Percentiles rank a stretch among this genome's conserved stretches.
These are phyloP conservation scores for Termitomyces sp. DNA, from an alignment of 1,284 basidiomycete species.

Conservation along the genomic window DNA sequence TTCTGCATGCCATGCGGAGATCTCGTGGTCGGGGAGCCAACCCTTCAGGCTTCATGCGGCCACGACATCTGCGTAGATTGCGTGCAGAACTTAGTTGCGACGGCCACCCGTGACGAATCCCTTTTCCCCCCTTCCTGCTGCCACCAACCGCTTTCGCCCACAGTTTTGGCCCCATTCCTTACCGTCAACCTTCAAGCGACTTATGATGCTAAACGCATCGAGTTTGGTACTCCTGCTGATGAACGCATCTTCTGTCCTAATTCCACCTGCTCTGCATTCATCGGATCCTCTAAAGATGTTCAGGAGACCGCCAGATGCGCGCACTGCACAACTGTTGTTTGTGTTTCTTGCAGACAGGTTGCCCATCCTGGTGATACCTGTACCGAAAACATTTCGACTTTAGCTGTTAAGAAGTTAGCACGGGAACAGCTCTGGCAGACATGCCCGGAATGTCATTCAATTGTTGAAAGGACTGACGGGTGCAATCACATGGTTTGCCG, in stretches of 20 bases:
- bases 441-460: constrained; percentile 26
- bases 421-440: constrained; percentile 29
- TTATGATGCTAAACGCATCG: constrained; percentile 12
- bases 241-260: constrained; percentile 14
- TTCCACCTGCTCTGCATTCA: constrained; percentile 30
- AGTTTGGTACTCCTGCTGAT: constrained; percentile 6
- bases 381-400: constrained; percentile 21
- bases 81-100: constrained; percentile 11
- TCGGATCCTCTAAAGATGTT: constrained; percentile 29
- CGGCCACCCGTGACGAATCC: constrained; percentile 12
- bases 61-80: constrained; percentile 18
- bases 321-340: constrained; percentile 29
- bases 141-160: constrained; percentile 3
- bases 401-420: constrained; percentile 29
- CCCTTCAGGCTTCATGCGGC: constrained; percentile 14
- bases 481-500: constrained; percentile 32
- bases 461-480: constrained; percentile 27
- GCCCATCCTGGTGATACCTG: constrained; percentile 26
- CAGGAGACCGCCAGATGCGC: constrained; percentile 22
- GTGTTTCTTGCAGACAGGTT: constrained; percentile 32
- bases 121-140: constrained; percentile 14
- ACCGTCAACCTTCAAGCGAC: constrained; percentile 7
- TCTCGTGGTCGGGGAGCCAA: constrained; percentile 17
- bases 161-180: constrained; percentile 7
- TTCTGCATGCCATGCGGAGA: constrained; percentile 15